A percentile compares a stretch with the other conserved stretches of the same genome.
These are phyloP conservation scores for Puccinia horiana DNA, from an alignment of 1,284 basidiomycete species.

Conservation along the genomic window DNA sequence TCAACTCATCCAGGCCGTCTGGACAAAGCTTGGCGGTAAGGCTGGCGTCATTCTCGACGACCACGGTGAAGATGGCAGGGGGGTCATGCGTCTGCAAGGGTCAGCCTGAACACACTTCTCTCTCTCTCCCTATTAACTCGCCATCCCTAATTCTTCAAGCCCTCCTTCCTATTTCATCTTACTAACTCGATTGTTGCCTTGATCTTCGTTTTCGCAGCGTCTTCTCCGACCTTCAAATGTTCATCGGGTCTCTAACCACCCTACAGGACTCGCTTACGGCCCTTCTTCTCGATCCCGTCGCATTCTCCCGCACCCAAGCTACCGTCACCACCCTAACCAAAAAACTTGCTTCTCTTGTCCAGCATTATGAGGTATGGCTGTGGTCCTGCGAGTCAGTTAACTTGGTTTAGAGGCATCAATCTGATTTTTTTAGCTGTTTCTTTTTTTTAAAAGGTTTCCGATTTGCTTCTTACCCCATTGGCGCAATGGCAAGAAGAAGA, in stretches of 20 bases:
- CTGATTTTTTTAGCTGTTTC: neutral
- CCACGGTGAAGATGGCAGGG: constrained; percentile 36
- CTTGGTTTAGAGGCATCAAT: neutral
- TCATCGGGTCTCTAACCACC: constrained; percentile 44
- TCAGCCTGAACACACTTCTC: neutral
- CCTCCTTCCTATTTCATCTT: neutral
- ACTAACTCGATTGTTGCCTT: neutral
- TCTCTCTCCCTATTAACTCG: neutral
- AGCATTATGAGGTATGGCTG: constrained; percentile 35
- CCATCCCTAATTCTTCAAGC: neutral
- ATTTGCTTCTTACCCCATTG: constrained; percentile 16
- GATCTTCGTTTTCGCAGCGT: constrained; percentile 14
- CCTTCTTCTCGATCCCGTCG: constrained; percentile 33
- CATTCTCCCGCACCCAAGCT: constrained; percentile 44
- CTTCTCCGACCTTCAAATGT: constrained; percentile 47
- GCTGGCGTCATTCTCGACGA: constrained; percentile 45
- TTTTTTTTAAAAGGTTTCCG: constrained; percentile 13
- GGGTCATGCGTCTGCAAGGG: constrained; percentile 48
- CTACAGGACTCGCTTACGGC: constrained; percentile 40
- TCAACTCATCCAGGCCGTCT: constrained; percentile 40
- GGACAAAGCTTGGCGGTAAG: constrained; percentile 38
- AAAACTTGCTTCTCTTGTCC: constrained; percentile 24
- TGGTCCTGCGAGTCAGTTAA: neutral
- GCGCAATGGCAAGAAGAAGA: constrained; percentile 43
- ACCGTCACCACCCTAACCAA: constrained; percentile 44